phyloP scores from a whole-genome alignment of 2,329 filamentous ascomycete species.

The Cryphonectria carpinicola region DNA sequence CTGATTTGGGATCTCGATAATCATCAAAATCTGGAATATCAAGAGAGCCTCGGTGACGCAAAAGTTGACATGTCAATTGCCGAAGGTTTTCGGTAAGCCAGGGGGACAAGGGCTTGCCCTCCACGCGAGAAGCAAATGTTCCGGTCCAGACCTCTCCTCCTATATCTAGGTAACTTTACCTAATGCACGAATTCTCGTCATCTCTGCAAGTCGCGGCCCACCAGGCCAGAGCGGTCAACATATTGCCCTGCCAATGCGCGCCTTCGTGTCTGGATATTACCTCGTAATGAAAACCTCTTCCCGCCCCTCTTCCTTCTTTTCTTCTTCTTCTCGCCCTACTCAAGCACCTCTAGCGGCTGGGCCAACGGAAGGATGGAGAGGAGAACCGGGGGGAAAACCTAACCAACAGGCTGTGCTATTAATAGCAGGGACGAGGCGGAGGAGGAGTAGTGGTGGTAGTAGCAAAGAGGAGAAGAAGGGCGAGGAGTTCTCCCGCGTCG shows the following conservation, averaged over 20 bases:
- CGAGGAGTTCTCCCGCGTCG: constrained; percentile 7
- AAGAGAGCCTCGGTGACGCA: neutral
- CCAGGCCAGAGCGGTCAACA: neutral
- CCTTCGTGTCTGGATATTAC: neutral
- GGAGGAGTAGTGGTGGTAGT: too few species aligned
- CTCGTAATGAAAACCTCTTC: neutral
- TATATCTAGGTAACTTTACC: neutral
- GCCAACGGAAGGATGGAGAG: neutral
- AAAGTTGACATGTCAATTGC: neutral
- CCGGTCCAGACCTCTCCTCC: neutral
- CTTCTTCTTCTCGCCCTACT: too few species aligned
- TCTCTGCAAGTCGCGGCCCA: neutral
- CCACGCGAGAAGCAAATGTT: constrained; percentile 1
- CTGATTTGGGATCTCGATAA: neutral
- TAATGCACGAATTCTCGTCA: neutral
- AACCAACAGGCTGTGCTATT: neutral
- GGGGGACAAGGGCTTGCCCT: neutral
- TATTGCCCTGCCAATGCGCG: neutral
- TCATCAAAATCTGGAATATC: neutral
- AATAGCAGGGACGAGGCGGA: neutral
- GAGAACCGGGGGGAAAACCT: neutral
- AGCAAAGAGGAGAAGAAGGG: neutral
- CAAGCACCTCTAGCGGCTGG: neutral
- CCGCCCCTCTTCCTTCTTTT: neutral
- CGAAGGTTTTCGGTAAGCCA: neutral